Evolutionary conservation across 495 filamentous ascomycete genomes (phyloP).

Genomic region (Aspergillus sclerotioniger): DNA sequence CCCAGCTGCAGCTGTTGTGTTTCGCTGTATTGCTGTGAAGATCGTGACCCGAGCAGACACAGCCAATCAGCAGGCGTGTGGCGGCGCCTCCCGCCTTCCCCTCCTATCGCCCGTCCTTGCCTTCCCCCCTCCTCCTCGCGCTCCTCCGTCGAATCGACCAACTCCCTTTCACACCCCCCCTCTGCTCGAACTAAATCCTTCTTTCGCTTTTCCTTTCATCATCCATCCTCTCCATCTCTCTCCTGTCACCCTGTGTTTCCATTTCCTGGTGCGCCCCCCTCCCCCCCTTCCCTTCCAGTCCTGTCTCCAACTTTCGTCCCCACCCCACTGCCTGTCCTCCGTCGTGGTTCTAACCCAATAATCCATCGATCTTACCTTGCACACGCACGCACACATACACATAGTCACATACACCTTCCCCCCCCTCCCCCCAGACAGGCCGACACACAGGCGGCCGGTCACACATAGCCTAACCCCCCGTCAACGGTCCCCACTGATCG

Average conservation of each 20-base stretch:
- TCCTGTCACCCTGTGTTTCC: slow-evolving; percentile 3
- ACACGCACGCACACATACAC: slow-evolving; percentile 21
- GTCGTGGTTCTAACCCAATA: slow-evolving; percentile 19
- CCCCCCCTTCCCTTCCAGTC: slow-evolving; percentile 14
- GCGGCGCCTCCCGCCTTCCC: slow-evolving; percentile 10
- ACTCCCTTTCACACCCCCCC: not conserved
- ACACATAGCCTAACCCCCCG: slow-evolving; percentile 17
- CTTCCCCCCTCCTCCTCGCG: slow-evolving; percentile 1
- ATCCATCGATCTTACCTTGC: slow-evolving; percentile 16
- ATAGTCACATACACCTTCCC: slow-evolving; percentile 8
- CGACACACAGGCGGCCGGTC: slow-evolving; percentile 15
- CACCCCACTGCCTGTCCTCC: slow-evolving; percentile 19
- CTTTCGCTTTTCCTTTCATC: slow-evolving; percentile 14
- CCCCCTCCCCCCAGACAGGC: not conserved
- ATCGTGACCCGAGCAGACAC: slow-evolving; percentile 5
- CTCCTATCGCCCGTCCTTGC: slow-evolving; percentile 9
- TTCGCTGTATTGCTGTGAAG: too few relatives aligned
- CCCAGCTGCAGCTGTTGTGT: too few relatives aligned
- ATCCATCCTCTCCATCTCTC: slow-evolving; percentile 13
- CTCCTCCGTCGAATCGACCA: not conserved
- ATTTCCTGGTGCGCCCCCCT: slow-evolving; percentile 14
- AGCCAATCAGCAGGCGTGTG: slow-evolving; percentile 18
- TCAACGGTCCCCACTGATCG: slow-evolving; percentile 27
- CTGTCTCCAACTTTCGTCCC: slow-evolving; percentile 23
- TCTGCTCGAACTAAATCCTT: slow-evolving; percentile 9